Base-by-base conservation (phyloP, 306 rosid genomes). In the Corylus americana region DNA sequence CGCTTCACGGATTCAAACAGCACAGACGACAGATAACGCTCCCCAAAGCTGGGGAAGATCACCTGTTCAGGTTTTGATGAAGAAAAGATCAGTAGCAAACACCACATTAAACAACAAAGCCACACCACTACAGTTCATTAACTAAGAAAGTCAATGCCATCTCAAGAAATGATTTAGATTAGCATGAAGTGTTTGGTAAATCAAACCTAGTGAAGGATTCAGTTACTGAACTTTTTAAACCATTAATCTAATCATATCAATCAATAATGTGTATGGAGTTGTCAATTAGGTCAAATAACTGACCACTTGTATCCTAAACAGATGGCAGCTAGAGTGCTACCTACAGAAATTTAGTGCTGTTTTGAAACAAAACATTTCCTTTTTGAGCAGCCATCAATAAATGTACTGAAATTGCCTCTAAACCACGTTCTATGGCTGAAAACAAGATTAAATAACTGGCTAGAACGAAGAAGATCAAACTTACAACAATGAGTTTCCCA, bases 401-500 rank as follows among this genome's bases (percentile, higher is more conserved):
- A 31, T 16, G 1, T 0, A 35, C 31, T 64, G 47, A 64, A 25
- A 51, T 22, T 74, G 48, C 27, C 20, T 59, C 71, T 22, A 75
- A 70, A 45, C 39, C 47, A 42, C 44, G 55, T 35, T 31, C 55
- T 20, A 54, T 35, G 16, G 44, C 35, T 8, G 16, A 82, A 78
- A 3, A 1, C 62, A 37, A 25, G 71, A 70, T 42, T 55, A 75
- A 64, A 54, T 61, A 55, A 45, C 12, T 44, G 12, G 53, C 25
- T 5, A 54, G 64, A 59, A 70, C 73, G 68, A 74, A 74, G 51
- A 29, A 70, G 49, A 11, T 69, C 31, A 66, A 77, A 86, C 98
- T 90, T 91, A 95, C 98, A 77, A 91, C 98, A 73, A 95, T 89
- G 83, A 95, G 97, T 78, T 95, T 95, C 79, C 98, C 98, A 39